Percentiles rank a stretch among this genome's conserved stretches.
Conservation (phyloP, 75 land plant genomes). For the Azolla pinnata region DNA sequence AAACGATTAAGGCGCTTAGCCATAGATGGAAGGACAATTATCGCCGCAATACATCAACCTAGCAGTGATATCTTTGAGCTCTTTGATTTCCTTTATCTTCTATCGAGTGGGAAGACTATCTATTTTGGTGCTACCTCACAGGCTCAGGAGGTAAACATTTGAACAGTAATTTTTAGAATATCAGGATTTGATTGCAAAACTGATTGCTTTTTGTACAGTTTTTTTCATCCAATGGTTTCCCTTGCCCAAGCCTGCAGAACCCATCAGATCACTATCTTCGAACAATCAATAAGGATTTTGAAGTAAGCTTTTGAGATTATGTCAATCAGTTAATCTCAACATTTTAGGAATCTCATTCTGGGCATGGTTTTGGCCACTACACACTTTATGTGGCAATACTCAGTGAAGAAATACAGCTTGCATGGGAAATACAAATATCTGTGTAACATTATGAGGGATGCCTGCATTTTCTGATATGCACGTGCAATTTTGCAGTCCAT, state of each 20-base stretch:
- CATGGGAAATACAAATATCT: too few species aligned
- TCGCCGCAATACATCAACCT: constrained; percentile 33
- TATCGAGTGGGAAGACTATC: constrained; percentile 20
- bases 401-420: too few species aligned
- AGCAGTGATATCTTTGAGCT: constrained; percentile 28
- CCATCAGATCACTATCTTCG: constrained; percentile 43
- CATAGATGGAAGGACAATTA: constrained; percentile 23
- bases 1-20: constrained; percentile 17
- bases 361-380: neutral
- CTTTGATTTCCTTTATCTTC: constrained; percentile 22
- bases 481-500: neutral
- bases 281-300: constrained; percentile 41
- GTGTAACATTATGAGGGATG: too few species aligned
- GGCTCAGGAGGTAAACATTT: constrained; percentile 14
- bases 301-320: constrained; percentile 27
- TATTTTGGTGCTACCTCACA: constrained; percentile 18
- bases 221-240: constrained; percentile 32
- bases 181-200: neutral
- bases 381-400: too few species aligned
- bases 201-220: constrained; percentile 14
- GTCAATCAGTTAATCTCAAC: constrained; percentile 14
- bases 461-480: neutral
- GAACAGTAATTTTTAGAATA: neutral
- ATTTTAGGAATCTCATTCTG: neutral
- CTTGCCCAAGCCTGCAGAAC: constrained; percentile 35